These are phyloP conservation scores for Globisporangium splendens DNA, from an alignment of 352 stramenopile genomes.

Conservation along the genomic window DNA sequence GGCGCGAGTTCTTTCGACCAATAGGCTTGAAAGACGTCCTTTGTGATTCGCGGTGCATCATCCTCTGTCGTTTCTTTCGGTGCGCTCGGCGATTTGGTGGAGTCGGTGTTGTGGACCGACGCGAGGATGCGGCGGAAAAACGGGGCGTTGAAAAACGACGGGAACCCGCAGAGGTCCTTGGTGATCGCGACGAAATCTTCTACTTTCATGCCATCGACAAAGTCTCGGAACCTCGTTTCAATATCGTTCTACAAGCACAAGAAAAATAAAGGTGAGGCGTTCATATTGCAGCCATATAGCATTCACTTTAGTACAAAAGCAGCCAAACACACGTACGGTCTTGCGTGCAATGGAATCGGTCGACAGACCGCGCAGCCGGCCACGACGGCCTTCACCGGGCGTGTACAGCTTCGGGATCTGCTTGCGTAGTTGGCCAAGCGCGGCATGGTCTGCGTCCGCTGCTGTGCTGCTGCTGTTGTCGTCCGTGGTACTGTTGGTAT, in stretches of 20 bases:
- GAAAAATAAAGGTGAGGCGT: too few relatives aligned
- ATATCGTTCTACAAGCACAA: constrained; percentile 43
- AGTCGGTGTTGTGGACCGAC: constrained; percentile 10
- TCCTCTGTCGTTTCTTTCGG: constrained; percentile 20
- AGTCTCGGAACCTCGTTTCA: constrained; percentile 72
- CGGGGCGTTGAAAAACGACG: constrained; percentile 98
- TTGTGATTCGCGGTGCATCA: constrained; percentile 58
- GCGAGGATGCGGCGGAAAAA: constrained; percentile 92
- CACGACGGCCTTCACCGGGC: constrained; percentile 56
- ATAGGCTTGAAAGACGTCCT: constrained; percentile 91
- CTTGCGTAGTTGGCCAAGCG: constrained; percentile 13
- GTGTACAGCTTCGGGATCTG: constrained; percentile 74
- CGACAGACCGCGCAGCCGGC: constrained; percentile 54
- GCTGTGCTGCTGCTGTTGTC: background rate
- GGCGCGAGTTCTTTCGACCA: constrained; percentile 95
- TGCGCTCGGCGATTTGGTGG: background rate
- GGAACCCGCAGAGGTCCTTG: constrained; percentile 97
- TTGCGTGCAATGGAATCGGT: constrained; percentile 64
- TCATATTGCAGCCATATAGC: background rate
- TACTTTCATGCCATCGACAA: constrained; percentile 80
- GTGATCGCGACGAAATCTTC: constrained; percentile 93
- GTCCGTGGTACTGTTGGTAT: background rate
- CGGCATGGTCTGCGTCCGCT: background rate
- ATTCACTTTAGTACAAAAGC: constrained; percentile 1
- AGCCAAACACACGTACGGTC: constrained; percentile 20